These are phyloP conservation scores for Urtica urens DNA, from an alignment of 306 rosid genomes.

Conservation along the genomic window DNA sequence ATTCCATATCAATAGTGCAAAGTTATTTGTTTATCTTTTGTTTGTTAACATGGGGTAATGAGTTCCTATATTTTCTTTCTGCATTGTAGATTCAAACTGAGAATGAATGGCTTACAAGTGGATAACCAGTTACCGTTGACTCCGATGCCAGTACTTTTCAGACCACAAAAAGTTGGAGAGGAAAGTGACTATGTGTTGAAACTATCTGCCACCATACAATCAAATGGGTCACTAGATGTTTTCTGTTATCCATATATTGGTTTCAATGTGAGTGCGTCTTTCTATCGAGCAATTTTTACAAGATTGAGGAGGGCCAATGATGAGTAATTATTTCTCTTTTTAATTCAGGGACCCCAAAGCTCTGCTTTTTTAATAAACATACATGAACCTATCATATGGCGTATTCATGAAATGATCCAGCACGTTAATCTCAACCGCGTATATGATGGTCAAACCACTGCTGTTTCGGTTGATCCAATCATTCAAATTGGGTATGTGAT, in stretches of 20 bases:
- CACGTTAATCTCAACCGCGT: slow-evolving; percentile 71
- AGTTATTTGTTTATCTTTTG: neutral
- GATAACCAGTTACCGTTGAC: slow-evolving; percentile 95
- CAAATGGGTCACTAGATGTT: slow-evolving; percentile 82
- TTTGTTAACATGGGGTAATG: slow-evolving; percentile 4
- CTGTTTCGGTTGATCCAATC: slow-evolving; percentile 85
- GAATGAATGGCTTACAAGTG: slow-evolving; percentile 79
- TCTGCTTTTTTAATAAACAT: slow-evolving; percentile 74
- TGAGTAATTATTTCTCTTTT: slow-evolving; percentile 11
- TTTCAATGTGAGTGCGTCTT: slow-evolving; percentile 50
- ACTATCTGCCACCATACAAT: slow-evolving; percentile 74
- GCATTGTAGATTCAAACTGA: slow-evolving; percentile 64
- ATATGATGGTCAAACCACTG: slow-evolving; percentile 64
- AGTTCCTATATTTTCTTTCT: slow-evolving; percentile 15
- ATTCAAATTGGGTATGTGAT: slow-evolving; percentile 68
- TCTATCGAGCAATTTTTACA: slow-evolving; percentile 10
- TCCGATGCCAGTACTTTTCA: slow-evolving; percentile 91
- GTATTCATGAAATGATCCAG: slow-evolving; percentile 92
- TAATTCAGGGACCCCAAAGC: slow-evolving; percentile 71
- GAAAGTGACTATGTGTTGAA: slow-evolving; percentile 77
- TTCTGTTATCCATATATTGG: slow-evolving; percentile 90
- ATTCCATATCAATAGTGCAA: too few relatives aligned
- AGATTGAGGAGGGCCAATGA: slow-evolving; percentile 10
- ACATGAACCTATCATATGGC: slow-evolving; percentile 96
- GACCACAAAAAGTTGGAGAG: slow-evolving; percentile 71